Conservation (phyloP, 2,329 filamentous ascomycete species). For the Gaeumannomyces sp. region DNA sequence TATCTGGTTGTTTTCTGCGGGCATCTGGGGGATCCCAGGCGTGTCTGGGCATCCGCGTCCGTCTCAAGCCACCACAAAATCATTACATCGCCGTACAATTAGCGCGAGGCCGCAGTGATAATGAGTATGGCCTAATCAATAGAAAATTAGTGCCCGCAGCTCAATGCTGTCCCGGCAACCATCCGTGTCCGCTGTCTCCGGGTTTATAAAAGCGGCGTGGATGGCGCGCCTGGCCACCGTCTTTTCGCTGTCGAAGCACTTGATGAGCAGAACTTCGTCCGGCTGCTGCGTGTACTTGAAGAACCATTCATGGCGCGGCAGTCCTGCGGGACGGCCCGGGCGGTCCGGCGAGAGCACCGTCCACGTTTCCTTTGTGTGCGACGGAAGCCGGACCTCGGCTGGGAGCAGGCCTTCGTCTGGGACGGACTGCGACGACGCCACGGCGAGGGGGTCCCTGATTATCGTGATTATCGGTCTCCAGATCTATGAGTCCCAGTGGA, state of each 20-base stretch:
- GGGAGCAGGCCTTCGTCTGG: constrained; percentile 43
- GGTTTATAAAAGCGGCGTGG: constrained; percentile 47
- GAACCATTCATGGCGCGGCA: constrained; percentile 18
- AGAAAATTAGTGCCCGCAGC: constrained; percentile 45
- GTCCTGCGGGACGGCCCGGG: neutral
- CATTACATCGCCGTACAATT: neutral
- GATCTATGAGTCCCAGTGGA: constrained; percentile 14
- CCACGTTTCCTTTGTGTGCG: constrained; percentile 44
- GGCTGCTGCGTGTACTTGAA: constrained; percentile 14
- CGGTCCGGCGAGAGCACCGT: constrained; percentile 11
- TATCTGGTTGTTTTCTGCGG: too few relatives aligned
- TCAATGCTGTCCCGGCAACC: constrained; percentile 48
- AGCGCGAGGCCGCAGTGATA: neutral
- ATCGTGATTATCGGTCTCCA: constrained; percentile 47
- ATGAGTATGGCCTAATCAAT: constrained; percentile 15
- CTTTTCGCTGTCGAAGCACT: constrained; percentile 24
- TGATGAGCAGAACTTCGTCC: constrained; percentile 16
- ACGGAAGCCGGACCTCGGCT: constrained; percentile 43
- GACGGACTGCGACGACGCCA: constrained; percentile 45
- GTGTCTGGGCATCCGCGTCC: neutral
- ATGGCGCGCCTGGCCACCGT: constrained; percentile 43
- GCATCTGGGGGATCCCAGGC: neutral
- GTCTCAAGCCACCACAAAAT: too few relatives aligned
- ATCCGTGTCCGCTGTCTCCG: constrained; percentile 26
- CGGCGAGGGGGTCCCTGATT: constrained; percentile 45